Conservation (phyloP, 371 early-diverging fungal genomes). For the Capniomyces stellatus region DNA sequence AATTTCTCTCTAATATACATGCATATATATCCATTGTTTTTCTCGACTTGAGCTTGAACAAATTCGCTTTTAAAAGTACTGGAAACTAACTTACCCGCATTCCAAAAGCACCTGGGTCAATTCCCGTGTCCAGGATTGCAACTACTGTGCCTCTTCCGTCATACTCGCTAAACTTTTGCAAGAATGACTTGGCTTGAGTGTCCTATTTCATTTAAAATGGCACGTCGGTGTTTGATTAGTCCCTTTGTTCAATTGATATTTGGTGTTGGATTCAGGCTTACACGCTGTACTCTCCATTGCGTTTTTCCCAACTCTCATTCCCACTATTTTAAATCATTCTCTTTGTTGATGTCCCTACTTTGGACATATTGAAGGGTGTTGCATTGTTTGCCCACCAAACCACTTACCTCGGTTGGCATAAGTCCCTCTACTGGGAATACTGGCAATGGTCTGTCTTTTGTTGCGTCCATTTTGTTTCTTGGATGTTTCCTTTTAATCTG, state of each 20-base stretch:
- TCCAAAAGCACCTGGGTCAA: constrained; percentile 81
- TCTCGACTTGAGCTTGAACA: not conserved
- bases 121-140: constrained; percentile 83
- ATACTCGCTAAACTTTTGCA: constrained; percentile 61
- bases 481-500: not conserved
- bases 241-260: not conserved
- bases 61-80: not conserved
- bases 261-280: not conserved
- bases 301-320: constrained; percentile 7
- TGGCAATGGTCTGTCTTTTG: constrained; percentile 22
- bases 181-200: constrained; percentile 65
- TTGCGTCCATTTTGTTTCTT: constrained; percentile 15
- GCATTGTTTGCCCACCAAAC: not conserved
- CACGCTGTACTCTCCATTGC: not conserved
- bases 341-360: too few relatives aligned
- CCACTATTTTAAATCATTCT: too few relatives aligned
- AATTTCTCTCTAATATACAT: not conserved
- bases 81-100: constrained; percentile 35
- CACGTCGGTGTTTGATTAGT: constrained; percentile 11
- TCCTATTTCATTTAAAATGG: constrained; percentile 33
- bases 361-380: constrained; percentile 1
- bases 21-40: not conserved
- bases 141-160: constrained; percentile 81
- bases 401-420: constrained; percentile 39
- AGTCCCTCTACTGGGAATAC: constrained; percentile 49